These are phyloP conservation scores for Phoenix roebelenii DNA, from an alignment of 176 grass and related monocot species.

Conservation along the genomic window DNA sequence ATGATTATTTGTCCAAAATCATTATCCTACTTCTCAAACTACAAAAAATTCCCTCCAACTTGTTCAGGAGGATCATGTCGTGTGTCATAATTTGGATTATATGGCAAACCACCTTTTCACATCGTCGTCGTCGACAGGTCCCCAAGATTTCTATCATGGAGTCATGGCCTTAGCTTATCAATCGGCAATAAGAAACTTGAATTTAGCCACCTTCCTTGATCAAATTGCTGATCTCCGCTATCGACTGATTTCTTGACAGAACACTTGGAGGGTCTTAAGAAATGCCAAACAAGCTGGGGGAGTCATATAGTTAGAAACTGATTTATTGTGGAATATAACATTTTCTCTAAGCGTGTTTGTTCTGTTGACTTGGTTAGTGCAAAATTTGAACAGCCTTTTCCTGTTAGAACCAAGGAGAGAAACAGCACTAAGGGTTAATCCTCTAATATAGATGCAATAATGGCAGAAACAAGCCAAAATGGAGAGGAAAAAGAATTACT, in stretches of 20 bases:
- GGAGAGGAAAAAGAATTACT: not conserved
- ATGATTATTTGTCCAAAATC: not conserved
- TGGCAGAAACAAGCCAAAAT: not conserved
- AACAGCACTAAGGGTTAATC: not conserved
- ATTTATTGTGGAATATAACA: not conserved
- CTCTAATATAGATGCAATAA: not conserved
- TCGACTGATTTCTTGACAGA: not conserved
- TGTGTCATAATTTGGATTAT: slow-evolving; percentile 14
- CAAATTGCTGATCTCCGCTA: not conserved
- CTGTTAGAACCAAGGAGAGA: not conserved
- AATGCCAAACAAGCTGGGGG: not conserved
- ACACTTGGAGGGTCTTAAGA: not conserved
- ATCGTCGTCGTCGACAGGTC: not conserved
- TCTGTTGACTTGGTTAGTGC: not conserved
- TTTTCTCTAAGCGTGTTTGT: not conserved
- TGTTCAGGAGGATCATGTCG: slow-evolving; percentile 27
- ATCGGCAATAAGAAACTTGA: too few relatives aligned
- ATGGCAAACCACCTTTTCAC: not conserved
- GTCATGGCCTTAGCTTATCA: too few relatives aligned
- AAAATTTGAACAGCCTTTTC: not conserved
- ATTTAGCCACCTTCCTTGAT: too few relatives aligned
- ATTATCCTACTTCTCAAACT: slow-evolving; percentile 20
- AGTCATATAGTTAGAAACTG: slow-evolving; percentile 1
- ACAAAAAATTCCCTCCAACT: slow-evolving; percentile 30
- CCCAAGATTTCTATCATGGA: too few relatives aligned